Evolutionary conservation across 1,139 yeast species (phyloP), one percentile per base, ranked within the genome.

Genomic region (Waltiozyma sp.): DNA sequence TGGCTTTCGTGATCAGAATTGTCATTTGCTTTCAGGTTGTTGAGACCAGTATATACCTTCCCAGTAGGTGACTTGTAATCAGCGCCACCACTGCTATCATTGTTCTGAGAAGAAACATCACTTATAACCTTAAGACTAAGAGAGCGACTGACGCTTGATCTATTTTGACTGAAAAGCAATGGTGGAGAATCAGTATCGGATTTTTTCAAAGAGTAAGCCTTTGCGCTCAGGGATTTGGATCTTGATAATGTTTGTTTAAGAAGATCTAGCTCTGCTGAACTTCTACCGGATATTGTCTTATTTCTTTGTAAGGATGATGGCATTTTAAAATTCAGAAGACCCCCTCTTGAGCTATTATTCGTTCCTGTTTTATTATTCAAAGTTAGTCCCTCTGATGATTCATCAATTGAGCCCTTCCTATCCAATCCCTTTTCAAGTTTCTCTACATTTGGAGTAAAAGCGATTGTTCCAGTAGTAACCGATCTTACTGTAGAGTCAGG

Each of bases 121-220:
- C 34, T 31, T 16, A 31, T 31, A 10, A 31, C 18, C 18, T 31
- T 37, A 26, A 37, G 28, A 21, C 18, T 15, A n/a, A 23, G 18
- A 19, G 23, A 42, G 38, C 16, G 23, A 19, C 5, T 42, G 28
- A 7, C 43, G 43, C 16, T 41, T 41, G 2, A 43, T 19, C 36
- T 38, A 10, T 38, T 40, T 37, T 50, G 53, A 2, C 53, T 47
- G 38, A 52, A 52, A 35, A 51, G 28, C 24, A 49, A 37, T 1
- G 54, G 54, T 2, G 45, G 40, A 8, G 45, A 34, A 11, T 41
- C 45, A n/a, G 28, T 14, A 18, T n/a, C 28, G 34, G 19, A 28
- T 9, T 6, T 37, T 13, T 10, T 19, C 19, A 19, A 23, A 40
- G 34, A 14, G 18, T 31, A 31, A 14, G 11, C 4, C 18, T 28